Percentiles rank a stretch among this genome's conserved stretches.
Evolutionary conservation across 306 rosid genomes (phyloP).

Genomic region (Inga leiocalycina): DNA sequence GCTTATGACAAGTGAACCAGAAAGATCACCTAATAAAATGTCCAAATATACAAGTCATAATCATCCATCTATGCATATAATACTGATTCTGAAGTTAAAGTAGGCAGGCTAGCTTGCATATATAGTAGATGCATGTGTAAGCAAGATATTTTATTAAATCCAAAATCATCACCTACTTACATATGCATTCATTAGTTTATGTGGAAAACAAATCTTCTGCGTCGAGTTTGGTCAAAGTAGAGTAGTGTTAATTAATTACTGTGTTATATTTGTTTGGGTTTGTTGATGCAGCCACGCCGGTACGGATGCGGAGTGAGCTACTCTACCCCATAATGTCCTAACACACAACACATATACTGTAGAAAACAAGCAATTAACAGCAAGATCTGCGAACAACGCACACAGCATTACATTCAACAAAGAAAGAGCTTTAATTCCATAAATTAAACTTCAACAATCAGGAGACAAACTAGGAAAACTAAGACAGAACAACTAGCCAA

Average conservation of each 20-base stretch:
- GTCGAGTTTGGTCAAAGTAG: constrained; percentile 16
- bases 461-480: too few relatives aligned
- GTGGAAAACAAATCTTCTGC: not conserved
- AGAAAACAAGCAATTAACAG: too few relatives aligned
- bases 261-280: not conserved
- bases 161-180: constrained; percentile 15
- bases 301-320: constrained; percentile 30
- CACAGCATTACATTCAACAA: too few relatives aligned
- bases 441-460: too few relatives aligned
- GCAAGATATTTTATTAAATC: constrained; percentile 27
- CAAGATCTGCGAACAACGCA: too few relatives aligned
- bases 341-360: too few relatives aligned
- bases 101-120: constrained; percentile 18
- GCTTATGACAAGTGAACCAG: not conserved
- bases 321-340: too few relatives aligned
- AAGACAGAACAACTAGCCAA: too few relatives aligned
- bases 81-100: not conserved
- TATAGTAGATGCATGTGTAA: not conserved
- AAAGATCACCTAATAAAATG: not conserved
- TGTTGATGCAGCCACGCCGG: constrained; percentile 7
- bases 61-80: not conserved
- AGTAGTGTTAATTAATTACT: not conserved
- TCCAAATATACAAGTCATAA: too few relatives aligned
- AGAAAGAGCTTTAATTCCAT: too few relatives aligned
- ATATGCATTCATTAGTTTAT: not conserved